phyloP scores from a whole-genome alignment of 345 rosid species.

The Turnera subulata region DNA sequence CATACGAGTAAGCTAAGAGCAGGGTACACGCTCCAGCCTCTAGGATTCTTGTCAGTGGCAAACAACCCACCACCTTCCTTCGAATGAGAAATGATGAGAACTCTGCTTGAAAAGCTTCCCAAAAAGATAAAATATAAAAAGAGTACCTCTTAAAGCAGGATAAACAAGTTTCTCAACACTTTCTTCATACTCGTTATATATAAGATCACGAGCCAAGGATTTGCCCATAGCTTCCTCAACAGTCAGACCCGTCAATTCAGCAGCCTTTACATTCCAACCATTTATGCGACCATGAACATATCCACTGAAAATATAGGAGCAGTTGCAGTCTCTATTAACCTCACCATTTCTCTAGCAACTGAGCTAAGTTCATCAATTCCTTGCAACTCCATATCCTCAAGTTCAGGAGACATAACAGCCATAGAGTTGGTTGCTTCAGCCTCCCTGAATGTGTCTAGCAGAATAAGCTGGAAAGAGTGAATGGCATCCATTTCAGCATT shows the following conservation, averaged over 20 bases:
- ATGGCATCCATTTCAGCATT: conserved; percentile 98
- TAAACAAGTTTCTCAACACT: conserved; percentile 66
- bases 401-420: conserved; percentile 46
- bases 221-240: conserved; percentile 97
- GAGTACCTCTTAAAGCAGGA: conserved; percentile 73
- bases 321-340: conserved; percentile 93
- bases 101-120: no score
- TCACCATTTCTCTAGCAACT: conserved; percentile 99
- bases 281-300: conserved; percentile 68
- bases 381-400: conserved; percentile 58
- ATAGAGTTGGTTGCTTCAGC: conserved; percentile 70
- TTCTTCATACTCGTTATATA: conserved; percentile 72
- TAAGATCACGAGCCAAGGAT: conserved; percentile 76
- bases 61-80: no score
- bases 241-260: conserved; percentile 81
- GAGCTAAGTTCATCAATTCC: conserved; percentile 89
- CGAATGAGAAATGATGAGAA: not conserved
- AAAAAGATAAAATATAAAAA: conserved; percentile 12
- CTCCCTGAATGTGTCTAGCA: conserved; percentile 83
- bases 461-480: conserved; percentile 94
- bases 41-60: no score
- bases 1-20: no score
- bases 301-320: conserved; percentile 98
- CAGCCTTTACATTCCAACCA: conserved; percentile 95
- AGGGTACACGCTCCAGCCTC: no score